Evolutionary conservation across 345 rosid genomes (phyloP), one percentile per base, ranked within the genome.

Genomic region (Kandelia obovata): DNA sequence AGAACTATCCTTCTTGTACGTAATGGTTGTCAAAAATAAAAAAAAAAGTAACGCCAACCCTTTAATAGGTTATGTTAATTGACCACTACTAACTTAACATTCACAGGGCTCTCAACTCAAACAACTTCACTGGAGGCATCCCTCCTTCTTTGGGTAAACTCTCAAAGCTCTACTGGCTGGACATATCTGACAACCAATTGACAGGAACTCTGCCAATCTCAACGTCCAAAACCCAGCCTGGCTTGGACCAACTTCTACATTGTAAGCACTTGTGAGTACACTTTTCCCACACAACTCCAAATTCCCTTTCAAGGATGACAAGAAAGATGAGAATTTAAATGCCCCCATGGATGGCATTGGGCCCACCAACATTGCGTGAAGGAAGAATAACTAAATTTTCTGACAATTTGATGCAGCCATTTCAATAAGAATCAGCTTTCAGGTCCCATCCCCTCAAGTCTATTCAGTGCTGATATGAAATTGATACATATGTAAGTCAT

Each of bases 351-450:
- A 16, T 57, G 55, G 23, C 16, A 46, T 39, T 35, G 26, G 34
- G 35, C 53, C 17, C 17, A 34, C 34, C 52, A 5, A 31, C 53
- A 34, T 43, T 25, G 17, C 35, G 4, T 9, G 23, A 35, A 32
- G 9, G 49, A 43, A 43, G 49, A 46, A 32, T 72, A 35, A 6
- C 71, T 21, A 43, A 15, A 6, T 77, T 57, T 57, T 73, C 25
- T 77, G 66, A 55, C 57, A n/a, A 10, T 21, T 19, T 53, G 13
- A 67, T 79, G 84, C 86, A 95, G 97, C 84, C 97, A 89, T 81
- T 90, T 95, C 82, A 89, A 95, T 69, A 92, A 90, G 82, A 95
- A 95, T 78, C 85, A 90, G 78, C 96, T 92, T 81, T 87, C 97
- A 3, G 96, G 96, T 68, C 56, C 86, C 67, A 88, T 95, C 77